phyloP scores from a whole-genome alignment of 306 rosid genomes.

The Vigna radiata region DNA sequence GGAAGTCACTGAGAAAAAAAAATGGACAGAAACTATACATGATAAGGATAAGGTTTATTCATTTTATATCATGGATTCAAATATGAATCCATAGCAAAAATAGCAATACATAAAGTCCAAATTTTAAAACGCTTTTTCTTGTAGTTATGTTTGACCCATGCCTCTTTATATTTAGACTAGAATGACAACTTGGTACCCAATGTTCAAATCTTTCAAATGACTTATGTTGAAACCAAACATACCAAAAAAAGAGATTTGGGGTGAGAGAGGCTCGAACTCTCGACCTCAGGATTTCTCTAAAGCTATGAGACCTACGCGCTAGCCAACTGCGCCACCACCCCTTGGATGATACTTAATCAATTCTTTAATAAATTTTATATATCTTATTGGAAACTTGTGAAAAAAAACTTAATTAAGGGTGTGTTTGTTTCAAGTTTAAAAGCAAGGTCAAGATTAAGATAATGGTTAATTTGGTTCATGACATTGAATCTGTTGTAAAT shows the following conservation, averaged over 20 bases:
- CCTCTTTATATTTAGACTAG: too few species aligned
- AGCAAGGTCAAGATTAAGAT: too few species aligned
- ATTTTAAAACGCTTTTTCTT: neutral
- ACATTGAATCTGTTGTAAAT: too few species aligned
- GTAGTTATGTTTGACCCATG: too few species aligned
- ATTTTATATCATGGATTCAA: constrained; percentile 25
- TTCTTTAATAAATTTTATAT: too few species aligned
- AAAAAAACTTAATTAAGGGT: too few species aligned
- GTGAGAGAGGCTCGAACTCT: constrained; percentile 81
- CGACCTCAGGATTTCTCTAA: constrained; percentile 74
- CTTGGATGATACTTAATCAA: fast-evolving
- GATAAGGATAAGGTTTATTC: constrained; percentile 29
- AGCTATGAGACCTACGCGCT: constrained; percentile 88
- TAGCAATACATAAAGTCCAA: constrained; percentile 37
- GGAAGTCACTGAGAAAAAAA: constrained; percentile 36
- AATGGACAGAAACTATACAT: constrained; percentile 25
- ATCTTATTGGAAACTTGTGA: too few species aligned
- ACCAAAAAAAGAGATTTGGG: constrained; percentile 5
- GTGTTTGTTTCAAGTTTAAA: too few species aligned
- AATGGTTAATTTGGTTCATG: too few species aligned
- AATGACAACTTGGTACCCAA: too few species aligned
- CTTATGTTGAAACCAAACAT: neutral
- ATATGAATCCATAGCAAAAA: constrained; percentile 41
- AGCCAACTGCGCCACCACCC: constrained; percentile 93
- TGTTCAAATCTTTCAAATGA: too few species aligned